Percentiles rank a stretch among this genome's conserved stretches.
phyloP scores from a whole-genome alignment of 116 monocot genomes.

The Zostera marina region DNA sequence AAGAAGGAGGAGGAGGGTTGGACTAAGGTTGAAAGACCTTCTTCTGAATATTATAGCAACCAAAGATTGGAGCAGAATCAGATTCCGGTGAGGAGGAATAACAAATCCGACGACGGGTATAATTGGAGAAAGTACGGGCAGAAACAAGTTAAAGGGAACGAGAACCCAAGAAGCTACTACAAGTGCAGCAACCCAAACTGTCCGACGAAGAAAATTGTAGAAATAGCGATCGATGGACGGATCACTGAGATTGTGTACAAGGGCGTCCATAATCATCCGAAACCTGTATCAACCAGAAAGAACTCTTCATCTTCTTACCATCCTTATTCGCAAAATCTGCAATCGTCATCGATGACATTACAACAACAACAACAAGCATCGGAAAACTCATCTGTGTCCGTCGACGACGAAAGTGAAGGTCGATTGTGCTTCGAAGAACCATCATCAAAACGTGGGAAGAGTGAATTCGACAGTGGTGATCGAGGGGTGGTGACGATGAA shows the following conservation, averaged over 20 bases:
- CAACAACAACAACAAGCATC: constrained; percentile 1
- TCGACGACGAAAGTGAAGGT: too few species aligned
- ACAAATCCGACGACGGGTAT: constrained; percentile 57
- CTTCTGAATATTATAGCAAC: constrained; percentile 2
- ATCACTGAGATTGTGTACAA: constrained; percentile 92
- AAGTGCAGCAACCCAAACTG: constrained; percentile 74
- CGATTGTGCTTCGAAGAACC: too few species aligned
- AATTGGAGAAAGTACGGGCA: constrained; percentile 99
- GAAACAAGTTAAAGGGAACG: constrained; percentile 91
- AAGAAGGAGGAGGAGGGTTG: background rate
- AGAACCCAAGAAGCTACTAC: constrained; percentile 88
- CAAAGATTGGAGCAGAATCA: background rate
- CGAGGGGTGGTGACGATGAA: background rate
- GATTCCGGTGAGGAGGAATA: constrained; percentile 3
- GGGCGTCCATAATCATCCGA: constrained; percentile 72
- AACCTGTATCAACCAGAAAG: constrained; percentile 55
- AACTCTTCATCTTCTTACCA: constrained; percentile 20
- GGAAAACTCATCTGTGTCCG: too few species aligned
- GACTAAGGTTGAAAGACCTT: background rate
- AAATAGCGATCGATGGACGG: constrained; percentile 49
- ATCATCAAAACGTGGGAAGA: too few species aligned
- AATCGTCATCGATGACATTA: background rate
- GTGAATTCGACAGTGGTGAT: constrained; percentile 8
- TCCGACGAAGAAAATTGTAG: constrained; percentile 82
- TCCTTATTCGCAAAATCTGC: constrained; percentile 2